A percentile compares a stretch with the other conserved stretches of the same genome.
These are phyloP conservation scores for Colletotrichum cereale DNA, from an alignment of 2,329 filamentous ascomycete genomes.

Conservation along the genomic window DNA sequence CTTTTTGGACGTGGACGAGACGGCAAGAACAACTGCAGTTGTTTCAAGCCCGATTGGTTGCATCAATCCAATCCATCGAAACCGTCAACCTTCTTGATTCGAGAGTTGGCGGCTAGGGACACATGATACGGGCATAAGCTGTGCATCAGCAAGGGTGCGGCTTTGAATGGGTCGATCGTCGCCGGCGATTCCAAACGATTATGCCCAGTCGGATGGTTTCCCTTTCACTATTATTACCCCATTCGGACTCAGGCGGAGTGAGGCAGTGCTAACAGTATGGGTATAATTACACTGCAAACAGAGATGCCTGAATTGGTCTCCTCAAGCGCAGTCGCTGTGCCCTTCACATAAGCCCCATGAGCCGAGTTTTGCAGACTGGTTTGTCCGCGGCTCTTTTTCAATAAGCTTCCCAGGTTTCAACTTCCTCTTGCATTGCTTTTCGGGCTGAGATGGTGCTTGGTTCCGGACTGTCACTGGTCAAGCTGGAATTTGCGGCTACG, in stretches of 20 bases:
- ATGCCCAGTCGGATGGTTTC: slow-evolving; percentile 2
- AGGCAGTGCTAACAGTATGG: neutral
- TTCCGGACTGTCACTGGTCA: no score
- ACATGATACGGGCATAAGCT: neutral
- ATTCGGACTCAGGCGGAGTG: neutral
- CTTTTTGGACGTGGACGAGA: neutral
- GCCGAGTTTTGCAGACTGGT: neutral
- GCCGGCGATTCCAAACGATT: neutral
- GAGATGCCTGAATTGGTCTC: neutral
- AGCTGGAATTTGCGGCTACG: no score
- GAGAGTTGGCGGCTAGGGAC: neutral
- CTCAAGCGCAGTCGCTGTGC: neutral
- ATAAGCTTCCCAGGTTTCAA: no score
- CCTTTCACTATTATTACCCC: neutral
- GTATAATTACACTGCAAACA: neutral
- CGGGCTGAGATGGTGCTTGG: no score
- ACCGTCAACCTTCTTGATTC: neutral
- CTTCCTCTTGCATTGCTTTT: no score
- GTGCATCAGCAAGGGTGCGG: neutral
- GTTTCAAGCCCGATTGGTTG: neutral
- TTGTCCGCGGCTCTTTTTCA: neutral
- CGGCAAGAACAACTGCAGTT: neutral
- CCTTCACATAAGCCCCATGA: neutral
- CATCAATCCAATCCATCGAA: neutral
- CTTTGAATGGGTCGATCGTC: neutral